Conservation (phyloP, 1,139 yeast genomes). For the Diutina mesorugosa region DNA sequence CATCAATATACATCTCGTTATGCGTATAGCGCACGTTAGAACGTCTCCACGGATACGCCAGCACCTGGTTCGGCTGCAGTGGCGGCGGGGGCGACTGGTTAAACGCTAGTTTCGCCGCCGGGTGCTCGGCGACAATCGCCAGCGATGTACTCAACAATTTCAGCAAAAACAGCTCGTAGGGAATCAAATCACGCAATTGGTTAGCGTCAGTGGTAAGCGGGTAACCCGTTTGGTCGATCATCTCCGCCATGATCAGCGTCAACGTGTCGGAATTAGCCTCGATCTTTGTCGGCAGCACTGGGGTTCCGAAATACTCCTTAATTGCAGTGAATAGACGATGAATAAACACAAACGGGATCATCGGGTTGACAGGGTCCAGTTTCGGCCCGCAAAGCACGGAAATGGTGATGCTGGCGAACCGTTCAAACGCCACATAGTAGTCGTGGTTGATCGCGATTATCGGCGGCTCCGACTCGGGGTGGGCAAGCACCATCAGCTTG, state of each 20-base stretch:
- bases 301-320: constrained; percentile 46
- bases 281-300: constrained; percentile 43
- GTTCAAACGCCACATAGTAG: constrained; percentile 15
- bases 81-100: not conserved
- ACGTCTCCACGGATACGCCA: constrained; percentile 62
- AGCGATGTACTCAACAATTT: constrained; percentile 11
- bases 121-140: not conserved
- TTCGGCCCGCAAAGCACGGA: constrained; percentile 15
- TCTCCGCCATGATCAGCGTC: constrained; percentile 43
- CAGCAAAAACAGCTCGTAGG: constrained; percentile 34
- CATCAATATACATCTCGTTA: constrained; percentile 74
- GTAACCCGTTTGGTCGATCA: constrained; percentile 57
- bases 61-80: constrained; percentile 1
- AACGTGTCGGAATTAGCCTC: constrained; percentile 56
- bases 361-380: constrained; percentile 21
- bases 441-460: constrained; percentile 18
- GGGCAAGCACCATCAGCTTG: not conserved
- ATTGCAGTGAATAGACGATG: constrained; percentile 37
- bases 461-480: constrained; percentile 6
- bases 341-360: constrained; percentile 45
- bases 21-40: constrained; percentile 51
- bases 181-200: constrained; percentile 56
- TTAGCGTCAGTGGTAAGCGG: constrained; percentile 69
- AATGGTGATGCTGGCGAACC: constrained; percentile 13
- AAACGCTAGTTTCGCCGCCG: not conserved